Evolutionary conservation across 495 filamentous ascomycete species (phyloP), one percentile per base, ranked within the genome.

Genomic region (Penicillium paradoxum): DNA sequence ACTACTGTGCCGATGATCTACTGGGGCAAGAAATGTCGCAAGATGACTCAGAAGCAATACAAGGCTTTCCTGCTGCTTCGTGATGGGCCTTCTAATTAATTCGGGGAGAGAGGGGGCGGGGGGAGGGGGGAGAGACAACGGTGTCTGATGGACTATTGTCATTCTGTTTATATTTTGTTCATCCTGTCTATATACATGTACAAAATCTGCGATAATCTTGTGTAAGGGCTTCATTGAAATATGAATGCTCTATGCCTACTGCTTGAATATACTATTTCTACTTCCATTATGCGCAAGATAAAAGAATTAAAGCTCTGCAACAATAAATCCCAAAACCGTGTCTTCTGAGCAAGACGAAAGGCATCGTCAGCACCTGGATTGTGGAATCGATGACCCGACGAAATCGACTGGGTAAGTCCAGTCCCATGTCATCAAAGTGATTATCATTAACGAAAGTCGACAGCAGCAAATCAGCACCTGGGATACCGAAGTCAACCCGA

Each of bases 381-480:
- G 68, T 97, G 40, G 83, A 92, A 64, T 97, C 9, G 90, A 95
- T 65, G 82, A 83, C 55, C 79, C 11, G 93, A 98, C 68, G 93
- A 98, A 73, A 89, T 98, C 60, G 93, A 97, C 72, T 91, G 90
- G 82, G 83, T 90, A 69, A 83, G 87, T 46, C 10, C 5, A 27
- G 7, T 27, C 24, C 24, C 7, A 27, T 27, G n/a, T n/a, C n/a
- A n/a, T n/a, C n/a, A n/a, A n/a, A n/a, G n/a, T n/a, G n/a, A n/a
- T n/a, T n/a, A n/a, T n/a, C n/a, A n/a, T n/a, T n/a, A n/a, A n/a
- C n/a, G n/a, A n/a, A n/a, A n/a, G n/a, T n/a, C n/a, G n/a, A n/a
- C 54, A 72, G 73, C 72, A 76, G 51, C 65, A 69, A 58, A 73
- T 86, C 45, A 87, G 89, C 54, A 79, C 79, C 33, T 80, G 84